Percentiles rank a stretch among this genome's conserved stretches.
Evolutionary conservation across 371 early-diverging fungal genomes (phyloP).

Genomic region (Mucor indicus): DNA sequence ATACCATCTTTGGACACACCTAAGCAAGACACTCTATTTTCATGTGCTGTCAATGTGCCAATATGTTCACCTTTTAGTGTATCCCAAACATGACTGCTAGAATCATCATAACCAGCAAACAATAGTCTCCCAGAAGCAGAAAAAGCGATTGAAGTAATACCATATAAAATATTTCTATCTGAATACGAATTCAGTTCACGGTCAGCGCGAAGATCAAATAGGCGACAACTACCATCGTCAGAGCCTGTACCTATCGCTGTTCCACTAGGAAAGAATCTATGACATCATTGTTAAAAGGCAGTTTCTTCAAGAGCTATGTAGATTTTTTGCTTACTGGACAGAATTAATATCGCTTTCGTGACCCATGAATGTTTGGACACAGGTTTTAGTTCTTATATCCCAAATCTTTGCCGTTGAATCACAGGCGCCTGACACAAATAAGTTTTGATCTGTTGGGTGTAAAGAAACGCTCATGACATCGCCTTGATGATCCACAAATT

Average conservation of each 20-base stretch:
- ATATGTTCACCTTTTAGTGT: constrained; percentile 93
- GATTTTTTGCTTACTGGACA: constrained; percentile 62
- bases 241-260: constrained; percentile 96
- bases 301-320: neutral
- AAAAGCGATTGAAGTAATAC: constrained; percentile 95
- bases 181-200: constrained; percentile 94
- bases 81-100: constrained; percentile 98
- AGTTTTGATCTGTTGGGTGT: constrained; percentile 80
- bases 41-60: constrained; percentile 93
- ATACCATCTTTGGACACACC: constrained; percentile 95
- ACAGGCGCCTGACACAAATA: constrained; percentile 96
- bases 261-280: constrained; percentile 93
- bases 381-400: constrained; percentile 93
- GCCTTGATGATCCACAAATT: constrained; percentile 94
- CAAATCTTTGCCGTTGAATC: constrained; percentile 98
- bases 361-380: constrained; percentile 95
- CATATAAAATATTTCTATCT: constrained; percentile 92
- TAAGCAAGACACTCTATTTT: constrained; percentile 95
- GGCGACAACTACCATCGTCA: constrained; percentile 95
- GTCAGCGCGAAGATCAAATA: constrained; percentile 96
- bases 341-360: constrained; percentile 98
- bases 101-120: constrained; percentile 98
- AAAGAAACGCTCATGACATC: constrained; percentile 87
- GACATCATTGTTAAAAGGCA: neutral
- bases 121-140: constrained; percentile 91